These are phyloP conservation scores for Danielia reshetovae DNA, from an alignment of 805 yeast genomes.

Conservation along the genomic window DNA sequence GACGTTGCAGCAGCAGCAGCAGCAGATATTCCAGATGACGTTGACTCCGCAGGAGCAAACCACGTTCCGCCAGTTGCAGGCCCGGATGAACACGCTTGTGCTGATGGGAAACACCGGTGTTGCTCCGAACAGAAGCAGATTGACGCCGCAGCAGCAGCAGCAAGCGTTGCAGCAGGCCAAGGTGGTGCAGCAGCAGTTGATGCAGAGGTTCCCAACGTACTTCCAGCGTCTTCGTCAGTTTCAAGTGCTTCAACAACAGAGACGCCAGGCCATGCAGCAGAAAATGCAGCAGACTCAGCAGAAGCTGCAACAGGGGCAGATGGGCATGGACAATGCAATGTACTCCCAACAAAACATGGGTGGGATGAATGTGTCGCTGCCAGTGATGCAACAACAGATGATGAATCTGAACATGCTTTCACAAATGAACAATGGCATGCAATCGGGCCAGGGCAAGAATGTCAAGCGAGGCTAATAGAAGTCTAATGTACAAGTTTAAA, in stretches of 20 bases:
- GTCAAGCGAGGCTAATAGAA: slow-evolving; percentile 1
- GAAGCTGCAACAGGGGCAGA: slow-evolving; percentile 8
- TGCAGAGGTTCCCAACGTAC: slow-evolving; percentile 34
- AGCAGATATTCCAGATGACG: slow-evolving; percentile 41
- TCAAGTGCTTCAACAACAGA: slow-evolving; percentile 29
- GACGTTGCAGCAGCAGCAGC: slow-evolving; percentile 39
- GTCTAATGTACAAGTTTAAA: no score
- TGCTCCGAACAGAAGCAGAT: slow-evolving; percentile 39
- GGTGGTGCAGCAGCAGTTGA: slow-evolving; percentile 31
- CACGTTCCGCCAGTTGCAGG: slow-evolving; percentile 36
- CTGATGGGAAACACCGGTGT: slow-evolving; percentile 41
- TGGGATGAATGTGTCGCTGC: slow-evolving; percentile 16
- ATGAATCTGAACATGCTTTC: slow-evolving; percentile 19
- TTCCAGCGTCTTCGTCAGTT: slow-evolving; percentile 36
- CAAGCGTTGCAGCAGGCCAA: slow-evolving; percentile 43
- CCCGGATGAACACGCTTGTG: slow-evolving; percentile 36
- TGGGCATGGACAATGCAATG: slow-evolving; percentile 6
- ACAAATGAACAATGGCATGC: slow-evolving; percentile 14
- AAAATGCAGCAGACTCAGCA: slow-evolving; percentile 10
- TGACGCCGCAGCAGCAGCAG: slow-evolving; percentile 42
- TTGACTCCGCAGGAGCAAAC: slow-evolving; percentile 41
- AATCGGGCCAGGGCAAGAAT: slow-evolving; percentile 11
- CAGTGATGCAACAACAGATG: slow-evolving; percentile 16
- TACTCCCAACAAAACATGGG: slow-evolving; percentile 12
- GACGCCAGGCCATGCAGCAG: slow-evolving; percentile 16